A percentile compares a stretch with the other conserved stretches of the same genome.
Conservation (phyloP, 2,329 filamentous ascomycete species). For the Bipolaris oryzae region DNA sequence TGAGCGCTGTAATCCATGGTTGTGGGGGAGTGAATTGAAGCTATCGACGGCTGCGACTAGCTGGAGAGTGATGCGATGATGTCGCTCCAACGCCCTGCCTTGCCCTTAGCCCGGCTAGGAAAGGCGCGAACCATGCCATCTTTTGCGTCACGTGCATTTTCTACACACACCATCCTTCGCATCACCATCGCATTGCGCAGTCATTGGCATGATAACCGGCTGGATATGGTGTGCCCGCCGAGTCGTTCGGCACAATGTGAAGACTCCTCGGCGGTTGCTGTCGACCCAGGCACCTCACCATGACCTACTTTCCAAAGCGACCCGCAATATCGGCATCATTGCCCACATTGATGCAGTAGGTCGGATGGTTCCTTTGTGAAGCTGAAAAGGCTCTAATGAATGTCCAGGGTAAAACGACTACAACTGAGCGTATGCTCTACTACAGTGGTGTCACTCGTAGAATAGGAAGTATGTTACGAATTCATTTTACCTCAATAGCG, state of each 20-base stretch:
- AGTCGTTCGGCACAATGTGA: slow-evolving; percentile 42
- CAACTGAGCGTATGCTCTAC: slow-evolving; percentile 98
- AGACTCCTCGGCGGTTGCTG: slow-evolving; percentile 36
- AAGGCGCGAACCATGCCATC: slow-evolving; percentile 34
- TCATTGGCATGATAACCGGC: slow-evolving; percentile 42
- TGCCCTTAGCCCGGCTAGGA: slow-evolving; percentile 32
- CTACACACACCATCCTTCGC: slow-evolving; percentile 12
- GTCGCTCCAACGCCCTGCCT: slow-evolving; percentile 17
- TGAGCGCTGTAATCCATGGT: slow-evolving; percentile 70
- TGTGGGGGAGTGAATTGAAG: slow-evolving; percentile 31
- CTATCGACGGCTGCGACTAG: slow-evolving; percentile 24
- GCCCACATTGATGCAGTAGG: slow-evolving; percentile 91
- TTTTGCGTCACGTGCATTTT: slow-evolving; percentile 35
- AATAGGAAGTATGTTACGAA: slow-evolving; percentile 67
- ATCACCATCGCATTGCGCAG: slow-evolving; percentile 15
- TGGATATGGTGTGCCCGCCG: slow-evolving; percentile 45
- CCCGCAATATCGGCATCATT: slow-evolving; percentile 96
- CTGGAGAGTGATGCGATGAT: slow-evolving; percentile 28
- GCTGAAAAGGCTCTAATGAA: slow-evolving; percentile 7
- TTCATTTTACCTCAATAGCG: background rate
- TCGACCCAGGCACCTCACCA: slow-evolving; percentile 30
- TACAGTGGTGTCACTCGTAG: slow-evolving; percentile 89
- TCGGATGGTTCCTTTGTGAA: slow-evolving; percentile 6
- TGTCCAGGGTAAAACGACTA: slow-evolving; percentile 85
- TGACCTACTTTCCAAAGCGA: slow-evolving; percentile 66